Base-by-base conservation (phyloP, 192 early-diverging fungal species). In the Coemansia sp. region DNA sequence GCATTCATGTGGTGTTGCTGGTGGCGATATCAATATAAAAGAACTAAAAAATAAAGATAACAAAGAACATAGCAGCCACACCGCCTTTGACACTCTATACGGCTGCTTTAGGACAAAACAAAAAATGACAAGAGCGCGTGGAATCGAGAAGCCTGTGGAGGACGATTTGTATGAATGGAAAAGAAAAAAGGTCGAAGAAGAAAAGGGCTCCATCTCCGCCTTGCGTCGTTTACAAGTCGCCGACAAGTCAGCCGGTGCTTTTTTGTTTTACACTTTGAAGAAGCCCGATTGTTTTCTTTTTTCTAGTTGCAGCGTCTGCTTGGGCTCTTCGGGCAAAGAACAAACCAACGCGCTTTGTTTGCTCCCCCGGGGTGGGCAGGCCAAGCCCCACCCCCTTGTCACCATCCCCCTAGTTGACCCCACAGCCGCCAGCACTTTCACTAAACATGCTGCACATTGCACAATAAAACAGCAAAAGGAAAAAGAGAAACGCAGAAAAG, bases 341-440 rank as follows among this genome's bases (percentile, higher is more conserved):
- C 32, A 32, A 32, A 32, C 47, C 15, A 52, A 11, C 21, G 11
- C 12, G 49, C 21, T 22, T 52, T 52, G 18, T 52, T 52, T 16
- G 49, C 22, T 21, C 49, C 49, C 49, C 49, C 19, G 49, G 49
- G 49, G 49, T n/a, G 1, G 32, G 32, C 16, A 12, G 22, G 49
- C 49, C 49, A 52, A 52, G 56, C 56, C 56, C 56, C 56, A 58
- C 56, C 56, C 56, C 56, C 56, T 58, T 52, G 49, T 52, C 22
- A 21, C 19, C 22, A 22, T 52, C 49, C 49, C 49, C 49, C 22
- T 22, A 16, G 49, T 7, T 22, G 22, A 52, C 49, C 49, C 49
- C 49, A 22, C 46, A 11, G 49, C 22, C 49, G 11, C 19, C 49
- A 52, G 22, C 19, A 52, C 21, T 7, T 52, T 22, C 49, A 26